Evolutionary conservation across 768 basidiomycete species (phyloP).

Genomic region (Calocybe gangraenosa): DNA sequence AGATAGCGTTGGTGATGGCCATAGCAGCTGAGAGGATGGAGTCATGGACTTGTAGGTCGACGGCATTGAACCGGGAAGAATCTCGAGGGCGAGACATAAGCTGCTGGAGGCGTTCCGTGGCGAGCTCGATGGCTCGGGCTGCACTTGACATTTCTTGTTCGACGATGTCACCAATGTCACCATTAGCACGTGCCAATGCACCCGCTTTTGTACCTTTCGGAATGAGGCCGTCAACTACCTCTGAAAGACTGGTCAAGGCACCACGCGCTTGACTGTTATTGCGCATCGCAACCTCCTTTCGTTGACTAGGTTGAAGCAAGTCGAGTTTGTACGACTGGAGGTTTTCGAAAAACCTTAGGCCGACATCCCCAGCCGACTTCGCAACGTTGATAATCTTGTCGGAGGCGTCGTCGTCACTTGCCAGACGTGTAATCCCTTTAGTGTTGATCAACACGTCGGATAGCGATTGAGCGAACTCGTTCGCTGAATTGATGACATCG

Average conservation of each 20-base stretch:
- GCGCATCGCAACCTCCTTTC: constrained; percentile 84
- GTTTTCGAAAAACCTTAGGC: constrained; percentile 90
- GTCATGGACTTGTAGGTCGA: constrained; percentile 97
- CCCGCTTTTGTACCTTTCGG: constrained; percentile 78
- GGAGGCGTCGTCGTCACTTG: constrained; percentile 85
- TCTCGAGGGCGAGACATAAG: constrained; percentile 92
- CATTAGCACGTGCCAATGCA: constrained; percentile 71
- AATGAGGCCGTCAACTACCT: constrained; percentile 79
- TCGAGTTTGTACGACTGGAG: constrained; percentile 94
- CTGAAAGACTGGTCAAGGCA: constrained; percentile 81
- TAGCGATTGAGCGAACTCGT: constrained; percentile 92
- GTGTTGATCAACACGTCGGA: constrained; percentile 90
- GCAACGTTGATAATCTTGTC: constrained; percentile 87
- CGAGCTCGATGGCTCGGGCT: constrained; percentile 88
- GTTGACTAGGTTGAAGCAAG: constrained; percentile 65
- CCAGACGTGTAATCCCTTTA: constrained; percentile 92
- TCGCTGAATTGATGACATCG: constrained; percentile 96
- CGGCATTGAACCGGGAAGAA: constrained; percentile 78
- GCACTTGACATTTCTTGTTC: constrained; percentile 95
- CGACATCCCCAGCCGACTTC: constrained; percentile 82
- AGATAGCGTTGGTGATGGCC: constrained; percentile 95
- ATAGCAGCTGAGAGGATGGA: constrained; percentile 91
- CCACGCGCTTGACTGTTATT: constrained; percentile 84
- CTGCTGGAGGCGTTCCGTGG: constrained; percentile 84
- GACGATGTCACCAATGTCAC: constrained; percentile 93